Evolutionary conservation across 306 rosid genomes (phyloP).

Genomic region (Cajanus cajan): DNA sequence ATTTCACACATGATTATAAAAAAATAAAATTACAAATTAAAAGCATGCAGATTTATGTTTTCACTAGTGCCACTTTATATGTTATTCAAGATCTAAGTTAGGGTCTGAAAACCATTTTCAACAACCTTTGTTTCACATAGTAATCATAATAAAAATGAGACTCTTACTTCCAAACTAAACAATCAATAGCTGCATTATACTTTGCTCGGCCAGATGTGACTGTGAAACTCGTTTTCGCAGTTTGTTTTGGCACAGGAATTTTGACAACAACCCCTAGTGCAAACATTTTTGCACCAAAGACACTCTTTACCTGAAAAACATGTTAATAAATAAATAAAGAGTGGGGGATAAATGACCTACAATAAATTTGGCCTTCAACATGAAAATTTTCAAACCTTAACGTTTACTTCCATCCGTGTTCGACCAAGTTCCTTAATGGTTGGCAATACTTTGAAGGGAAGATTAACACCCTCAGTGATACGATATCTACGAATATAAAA

Average conservation of each 20-base stretch:
- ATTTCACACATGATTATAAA: not conserved
- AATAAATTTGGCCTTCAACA: conserved; percentile 14
- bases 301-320: conserved; percentile 78
- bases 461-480: conserved; percentile 94
- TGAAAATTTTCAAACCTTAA: conserved; percentile 57
- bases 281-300: conserved; percentile 90
- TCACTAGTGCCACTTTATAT: not conserved
- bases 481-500: conserved; percentile 63
- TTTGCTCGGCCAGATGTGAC: conserved; percentile 93
- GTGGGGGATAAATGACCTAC: not conserved
- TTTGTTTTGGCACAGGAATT: conserved; percentile 92
- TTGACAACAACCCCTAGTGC: conserved; percentile 90
- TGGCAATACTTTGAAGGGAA: conserved; percentile 92
- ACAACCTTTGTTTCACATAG: not conserved
- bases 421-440: conserved; percentile 93
- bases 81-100: not conserved
- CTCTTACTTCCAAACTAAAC: conserved; percentile 94
- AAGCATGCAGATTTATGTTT: not conserved
- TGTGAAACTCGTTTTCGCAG: conserved; percentile 85
- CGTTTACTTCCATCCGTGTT: conserved; percentile 93
- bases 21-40: not conserved
- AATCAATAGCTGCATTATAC: conserved; percentile 86
- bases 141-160: conserved; percentile 17
- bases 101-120: not conserved
- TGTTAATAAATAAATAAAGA: conserved; percentile 14